Base-by-base conservation (phyloP, 116 monocot species). In the Phalaenopsis hybrid region DNA sequence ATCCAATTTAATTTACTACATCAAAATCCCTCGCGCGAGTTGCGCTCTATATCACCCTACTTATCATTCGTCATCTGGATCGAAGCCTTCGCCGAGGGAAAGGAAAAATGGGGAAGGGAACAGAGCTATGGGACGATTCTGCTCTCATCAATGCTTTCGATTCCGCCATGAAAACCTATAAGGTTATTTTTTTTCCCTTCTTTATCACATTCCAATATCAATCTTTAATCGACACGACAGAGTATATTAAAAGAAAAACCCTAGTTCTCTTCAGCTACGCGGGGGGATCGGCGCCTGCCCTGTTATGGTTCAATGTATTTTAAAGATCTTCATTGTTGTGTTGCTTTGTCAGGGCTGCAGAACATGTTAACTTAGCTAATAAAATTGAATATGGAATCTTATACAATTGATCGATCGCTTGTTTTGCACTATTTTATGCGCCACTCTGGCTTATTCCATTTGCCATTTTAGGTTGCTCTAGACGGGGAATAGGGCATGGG, bases 111-210 rank as follows among this genome's bases (percentile, higher is more conserved):
- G 92, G 85, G 20, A 48, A 48, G 81, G 88, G 88, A 13, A 75
- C 18, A 20, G 89, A 90, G 13, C 89, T 88, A 6, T 94, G 96
- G 96, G 94, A 96, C 82, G 96, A 96, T 77, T 96, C 96, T 1
- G 92, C 89, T 44, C 96, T 96, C 41, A 81, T 91, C 76, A 69
- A 91, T 58, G 96, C 96, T 46, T 94, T 96, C 77, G 84, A 96
- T 74, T 77, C 79, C 63, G 92, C 94, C 83, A 82, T 96, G 80
- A 73, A 82, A 80, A 92, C 84, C 23, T 92, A 90, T 86, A 94
- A 96, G 94, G 96, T 96, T 74, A 18, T 23, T 46, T 74, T 51
- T 8, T 77, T 2, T 77, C n/a, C 46, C 61, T 31, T 51, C 72
- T 8, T 43, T 74, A 0, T 34, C 10, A 33, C 23, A 57, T 8